Base-by-base conservation (phyloP, 768 basidiomycete genomes). In the Mycena vitilis region DNA sequence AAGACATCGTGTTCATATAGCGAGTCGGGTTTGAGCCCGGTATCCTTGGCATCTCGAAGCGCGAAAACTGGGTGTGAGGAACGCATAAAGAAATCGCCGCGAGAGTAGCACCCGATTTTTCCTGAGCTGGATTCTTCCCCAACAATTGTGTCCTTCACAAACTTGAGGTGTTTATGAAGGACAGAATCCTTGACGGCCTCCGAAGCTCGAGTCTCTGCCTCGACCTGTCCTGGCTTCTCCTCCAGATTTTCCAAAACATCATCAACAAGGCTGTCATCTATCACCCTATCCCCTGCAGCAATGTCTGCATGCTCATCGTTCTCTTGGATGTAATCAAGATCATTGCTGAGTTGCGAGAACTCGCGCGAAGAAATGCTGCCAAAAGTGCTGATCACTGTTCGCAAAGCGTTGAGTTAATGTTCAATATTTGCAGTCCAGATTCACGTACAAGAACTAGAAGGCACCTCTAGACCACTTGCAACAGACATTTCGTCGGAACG, bases 71-170 rank as follows among this genome's bases (percentile, higher is more conserved):
- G 59, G 34, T 60, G 59, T n/a, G 18, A 18, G 8, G 59, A 48
- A 12, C 59, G 23, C 18, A 47, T 42, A 38, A 37, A 60, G 20
- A 60, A 60, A 38, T 60, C 59, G 30, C 59, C 59, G 36, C 59
- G 9, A 5, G 13, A 15, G 23, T 60, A 60, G 48, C 59, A 60
- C 47, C 13, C 38, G 51, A n/a, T 10, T 44, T 0, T 60, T 20
- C 47, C 47, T 20, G 45, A 38, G 15, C 22, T 34, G 11, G 13
- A 7, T 1, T 37, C 30, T 9, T 60, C 59, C 36, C 18, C 36
- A 18, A 11, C 2, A 11, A 60, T 30, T 22, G 34, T 30, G 7
- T 60, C 15, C 30, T 16, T 47, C 45, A 60, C 47, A 20, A 20
- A n/a, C 16, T 20, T 7, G 8, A 60, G 20, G 5, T 60, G 20